Conservation (phyloP, 306 rosid species). For the Vicia faba region DNA sequence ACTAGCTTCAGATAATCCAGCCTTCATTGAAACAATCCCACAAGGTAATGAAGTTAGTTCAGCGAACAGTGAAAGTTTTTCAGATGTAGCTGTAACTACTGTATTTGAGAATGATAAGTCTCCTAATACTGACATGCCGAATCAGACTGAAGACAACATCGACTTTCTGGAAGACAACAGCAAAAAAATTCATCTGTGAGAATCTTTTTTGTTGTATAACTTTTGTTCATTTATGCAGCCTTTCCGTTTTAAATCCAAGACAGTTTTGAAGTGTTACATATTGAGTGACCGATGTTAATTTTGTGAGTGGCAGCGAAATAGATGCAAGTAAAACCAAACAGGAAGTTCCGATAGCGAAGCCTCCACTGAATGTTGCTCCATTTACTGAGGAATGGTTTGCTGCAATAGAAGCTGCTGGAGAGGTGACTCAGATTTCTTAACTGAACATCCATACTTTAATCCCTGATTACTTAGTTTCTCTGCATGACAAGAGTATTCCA, state of each 20-base stretch:
- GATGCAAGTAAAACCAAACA: constrained; percentile 43
- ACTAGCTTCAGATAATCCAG: constrained; percentile 34
- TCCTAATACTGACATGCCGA: constrained; percentile 35
- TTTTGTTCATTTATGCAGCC: constrained; percentile 15
- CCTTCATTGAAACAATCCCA: constrained; percentile 31
- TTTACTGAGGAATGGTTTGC: constrained; percentile 97
- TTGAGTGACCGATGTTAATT: constrained; percentile 25
- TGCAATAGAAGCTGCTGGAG: constrained; percentile 96
- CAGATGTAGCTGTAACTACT: constrained; percentile 43
- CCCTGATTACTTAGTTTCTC: constrained; percentile 6
- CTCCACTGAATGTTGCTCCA: constrained; percentile 65
- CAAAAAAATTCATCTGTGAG: constrained; percentile 53
- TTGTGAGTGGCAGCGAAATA: constrained; percentile 50
- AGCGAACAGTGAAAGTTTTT: constrained; percentile 31
- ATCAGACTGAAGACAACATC: constrained; percentile 13
- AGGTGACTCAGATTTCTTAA: constrained; percentile 53
- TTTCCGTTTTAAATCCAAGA: constrained; percentile 17
- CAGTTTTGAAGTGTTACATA: constrained; percentile 17
- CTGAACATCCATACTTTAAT: constrained; percentile 11
- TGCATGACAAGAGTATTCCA: constrained; percentile 19
- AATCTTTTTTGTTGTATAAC: constrained; percentile 26
- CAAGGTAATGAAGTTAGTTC: constrained; percentile 34
- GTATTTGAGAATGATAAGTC: constrained; percentile 30
- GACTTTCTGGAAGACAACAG: constrained; percentile 17
- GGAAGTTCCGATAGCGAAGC: constrained; percentile 49